Base-by-base conservation (phyloP, 2,329 filamentous ascomycete genomes). In the Dryadomyces quercivorus region DNA sequence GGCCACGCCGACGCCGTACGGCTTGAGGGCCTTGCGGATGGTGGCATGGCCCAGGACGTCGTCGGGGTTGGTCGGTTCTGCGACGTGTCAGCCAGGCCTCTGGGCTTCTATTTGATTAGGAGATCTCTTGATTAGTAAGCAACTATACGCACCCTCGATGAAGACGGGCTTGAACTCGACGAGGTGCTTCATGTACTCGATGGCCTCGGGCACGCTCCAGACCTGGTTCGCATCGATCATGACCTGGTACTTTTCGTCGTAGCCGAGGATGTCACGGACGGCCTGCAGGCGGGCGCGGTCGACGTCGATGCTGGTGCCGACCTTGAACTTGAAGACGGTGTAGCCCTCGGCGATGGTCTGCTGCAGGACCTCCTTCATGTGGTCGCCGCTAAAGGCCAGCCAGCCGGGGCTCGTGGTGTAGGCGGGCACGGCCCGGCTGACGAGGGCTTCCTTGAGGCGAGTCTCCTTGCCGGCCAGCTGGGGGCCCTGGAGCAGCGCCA, bases 381-480 rank as follows among this genome's bases (percentile, higher is more conserved):
- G 93, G 58, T 88, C 88, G 69, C 93, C 85, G 36, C 81, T 82
- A 65, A 95, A 95, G 26, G 88, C 89, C 16, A 95, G 72, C 90
- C 90, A 95, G 10, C 90, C 90, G 0, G 90, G 90, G 64, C 81
- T 86, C 6, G 90, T 95, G 9, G 90, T 95, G 71, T 95, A 95
- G 1, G 88, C 89, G 0, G 89, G 90, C 5, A 95, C 91, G 12
- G 89, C 90, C 42, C 77, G 75, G 67, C 76, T 86, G 56, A 77
- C 70, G 63, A 89, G 76, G 0, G 88, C 90, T 61, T 94, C 87
- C 62, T 79, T 71, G 22, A 94, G 72, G 53, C 91, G 78, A 63
- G 80, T 72, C 42, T 77, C 74, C 74, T 94, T 95, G 40, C 81
- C 84, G 1, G 67, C 61, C 4, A 31, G 26, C 69, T 88, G 82